A percentile compares a stretch with the other conserved stretches of the same genome.
Conservation (phyloP, 768 basidiomycete genomes). For the Termitomyces sp. region DNA sequence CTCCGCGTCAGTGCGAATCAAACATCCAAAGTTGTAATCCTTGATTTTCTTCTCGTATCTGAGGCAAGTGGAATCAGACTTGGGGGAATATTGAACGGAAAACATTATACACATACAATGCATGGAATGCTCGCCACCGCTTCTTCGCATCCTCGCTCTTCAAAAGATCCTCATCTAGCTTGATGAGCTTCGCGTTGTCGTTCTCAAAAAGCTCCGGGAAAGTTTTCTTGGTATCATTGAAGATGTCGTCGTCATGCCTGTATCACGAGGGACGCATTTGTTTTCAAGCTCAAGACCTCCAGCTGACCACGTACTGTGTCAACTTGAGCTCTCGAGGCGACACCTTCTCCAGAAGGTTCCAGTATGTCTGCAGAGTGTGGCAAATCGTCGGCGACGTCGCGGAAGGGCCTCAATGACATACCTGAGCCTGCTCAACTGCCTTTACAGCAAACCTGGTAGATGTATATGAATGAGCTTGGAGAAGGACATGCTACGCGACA, state of each 20-base stretch:
- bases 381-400: neutral
- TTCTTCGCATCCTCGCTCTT: conserved; percentile 86
- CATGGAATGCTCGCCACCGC: conserved; percentile 87
- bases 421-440: conserved; percentile 95
- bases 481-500: neutral
- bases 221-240: conserved; percentile 59
- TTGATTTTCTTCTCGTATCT: conserved; percentile 89
- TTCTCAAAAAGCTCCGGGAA: conserved; percentile 76
- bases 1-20: conserved; percentile 76
- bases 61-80: neutral
- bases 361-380: conserved; percentile 66
- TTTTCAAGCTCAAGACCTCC: neutral
- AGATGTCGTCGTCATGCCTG: conserved; percentile 91
- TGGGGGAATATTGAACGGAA: neutral
- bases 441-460: conserved; percentile 79
- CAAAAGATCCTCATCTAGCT: conserved; percentile 88
- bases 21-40: conserved; percentile 95
- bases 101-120: conserved; percentile 35
- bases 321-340: conserved; percentile 70
- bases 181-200: conserved; percentile 39
- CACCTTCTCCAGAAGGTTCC: conserved; percentile 85
- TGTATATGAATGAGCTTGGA: neutral
- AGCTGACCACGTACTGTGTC: conserved; percentile 59
- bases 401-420: conserved; percentile 25
- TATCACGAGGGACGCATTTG: neutral